phyloP scores from a whole-genome alignment of 2,329 filamentous ascomycete genomes.

The Aureobasidium sp. region DNA sequence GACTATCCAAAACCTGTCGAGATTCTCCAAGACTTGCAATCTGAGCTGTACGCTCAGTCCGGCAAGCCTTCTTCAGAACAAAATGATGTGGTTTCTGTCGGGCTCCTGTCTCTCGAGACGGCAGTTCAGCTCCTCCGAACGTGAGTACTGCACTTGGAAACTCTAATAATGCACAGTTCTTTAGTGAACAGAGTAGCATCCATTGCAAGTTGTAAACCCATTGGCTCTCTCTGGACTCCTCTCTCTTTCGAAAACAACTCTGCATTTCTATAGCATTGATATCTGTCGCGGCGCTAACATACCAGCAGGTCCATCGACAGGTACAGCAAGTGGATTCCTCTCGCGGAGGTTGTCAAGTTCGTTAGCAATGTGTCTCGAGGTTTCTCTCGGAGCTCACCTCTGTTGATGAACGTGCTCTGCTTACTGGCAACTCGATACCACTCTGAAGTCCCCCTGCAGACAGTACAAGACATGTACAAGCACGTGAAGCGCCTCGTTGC shows the following conservation, averaged over 20 bases:
- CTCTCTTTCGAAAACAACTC: background rate
- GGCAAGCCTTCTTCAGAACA: background rate
- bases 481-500: slow-evolving; percentile 2
- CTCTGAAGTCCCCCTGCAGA: background rate
- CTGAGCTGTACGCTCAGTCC: background rate
- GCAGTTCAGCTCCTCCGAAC: background rate
- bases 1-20: slow-evolving; percentile 7
- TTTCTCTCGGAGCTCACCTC: background rate
- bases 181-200: background rate
- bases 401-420: background rate
- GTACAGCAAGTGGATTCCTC: background rate
- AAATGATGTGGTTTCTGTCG: background rate
- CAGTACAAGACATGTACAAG: background rate
- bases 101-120: background rate
- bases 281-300: background rate
- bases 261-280: background rate
- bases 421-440: slow-evolving; percentile 3
- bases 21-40: slow-evolving; percentile 8
- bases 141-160: background rate
- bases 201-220: background rate
- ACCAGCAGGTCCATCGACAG: background rate
- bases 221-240: background rate
- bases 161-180: background rate
- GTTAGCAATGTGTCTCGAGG: background rate
- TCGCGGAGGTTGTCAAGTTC: background rate